phyloP scores from a whole-genome alignment of 2,329 filamentous ascomycete genomes.

The Septoria petroselini region DNA sequence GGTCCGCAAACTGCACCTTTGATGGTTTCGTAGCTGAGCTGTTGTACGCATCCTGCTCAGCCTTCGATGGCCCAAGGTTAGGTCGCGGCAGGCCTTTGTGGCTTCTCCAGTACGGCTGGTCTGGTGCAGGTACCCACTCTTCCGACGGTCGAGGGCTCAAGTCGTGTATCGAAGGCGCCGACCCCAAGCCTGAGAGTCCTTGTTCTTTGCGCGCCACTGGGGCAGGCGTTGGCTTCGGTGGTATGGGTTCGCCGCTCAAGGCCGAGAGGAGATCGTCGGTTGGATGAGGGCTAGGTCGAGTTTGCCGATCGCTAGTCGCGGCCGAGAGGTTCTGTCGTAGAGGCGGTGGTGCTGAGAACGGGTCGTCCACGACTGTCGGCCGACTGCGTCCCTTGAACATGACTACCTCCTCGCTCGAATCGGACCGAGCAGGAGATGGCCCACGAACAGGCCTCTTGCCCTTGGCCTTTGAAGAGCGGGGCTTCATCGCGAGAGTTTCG shows the following conservation, averaged over 20 bases:
- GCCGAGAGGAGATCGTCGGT: conserved; percentile 30
- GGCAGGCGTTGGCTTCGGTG: neutral
- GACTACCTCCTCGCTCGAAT: conserved; percentile 72
- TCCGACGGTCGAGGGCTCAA: conserved; percentile 12
- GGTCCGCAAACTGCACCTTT: conserved; percentile 24
- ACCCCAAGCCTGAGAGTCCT: conserved; percentile 25
- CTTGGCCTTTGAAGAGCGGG: conserved; percentile 13
- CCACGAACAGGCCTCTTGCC: conserved; percentile 33
- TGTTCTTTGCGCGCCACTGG: neutral
- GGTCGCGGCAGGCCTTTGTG: conserved; percentile 24
- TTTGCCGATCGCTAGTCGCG: conserved; percentile 35
- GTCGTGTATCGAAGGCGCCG: conserved; percentile 21
- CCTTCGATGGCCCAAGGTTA: conserved; percentile 24
- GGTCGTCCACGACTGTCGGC: conserved; percentile 31
- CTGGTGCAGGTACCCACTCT: conserved; percentile 31
- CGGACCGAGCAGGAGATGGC: conserved; percentile 46
- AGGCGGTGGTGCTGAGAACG: conserved; percentile 19
- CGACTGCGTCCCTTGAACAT: conserved; percentile 58
- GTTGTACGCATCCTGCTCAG: conserved; percentile 20
- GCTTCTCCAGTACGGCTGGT: conserved; percentile 31
- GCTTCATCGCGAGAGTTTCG: conserved; percentile 23
- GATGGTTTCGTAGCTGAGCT: conserved; percentile 17
- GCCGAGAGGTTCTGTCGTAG: conserved; percentile 6
- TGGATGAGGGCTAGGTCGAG: conserved; percentile 20
- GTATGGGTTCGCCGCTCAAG: conserved; percentile 13